Percentiles rank a stretch among this genome's conserved stretches.
phyloP scores from a whole-genome alignment of 2,329 filamentous ascomycete species.

The Hypoxylon sp. region DNA sequence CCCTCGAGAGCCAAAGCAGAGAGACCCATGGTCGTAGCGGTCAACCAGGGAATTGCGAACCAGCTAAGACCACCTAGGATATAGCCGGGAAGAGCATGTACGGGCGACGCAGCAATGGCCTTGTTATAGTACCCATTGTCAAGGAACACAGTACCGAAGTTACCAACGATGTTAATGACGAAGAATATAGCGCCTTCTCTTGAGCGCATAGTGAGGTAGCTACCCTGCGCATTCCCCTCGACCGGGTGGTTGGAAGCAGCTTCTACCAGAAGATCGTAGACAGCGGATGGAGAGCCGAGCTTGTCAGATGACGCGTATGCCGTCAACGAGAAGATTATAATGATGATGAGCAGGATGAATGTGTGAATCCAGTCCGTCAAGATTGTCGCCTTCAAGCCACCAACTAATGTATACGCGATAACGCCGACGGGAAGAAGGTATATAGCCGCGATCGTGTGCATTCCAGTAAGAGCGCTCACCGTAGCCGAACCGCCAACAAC shows the following conservation, averaged over 20 bases:
- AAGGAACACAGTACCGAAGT: slow-evolving; percentile 87
- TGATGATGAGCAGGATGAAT: slow-evolving; percentile 86
- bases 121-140: slow-evolving; percentile 96
- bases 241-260: slow-evolving; percentile 81
- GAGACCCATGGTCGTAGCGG: slow-evolving; percentile 89
- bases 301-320: slow-evolving; percentile 81
- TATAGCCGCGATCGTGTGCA: slow-evolving; percentile 84
- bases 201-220: slow-evolving; percentile 89
- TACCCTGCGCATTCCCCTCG: slow-evolving; percentile 82
- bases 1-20: slow-evolving; percentile 84
- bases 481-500: slow-evolving; percentile 88
- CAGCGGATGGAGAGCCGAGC: slow-evolving; percentile 80
- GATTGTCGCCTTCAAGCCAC: slow-evolving; percentile 79
- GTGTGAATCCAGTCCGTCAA: slow-evolving; percentile 90
- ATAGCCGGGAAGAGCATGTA: slow-evolving; percentile 89
- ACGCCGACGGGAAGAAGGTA: slow-evolving; percentile 87
- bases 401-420: slow-evolving; percentile 77
- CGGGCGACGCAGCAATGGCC: slow-evolving; percentile 88
- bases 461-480: slow-evolving; percentile 77
- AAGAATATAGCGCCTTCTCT: slow-evolving; percentile 90
- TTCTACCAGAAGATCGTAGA: slow-evolving; percentile 83
- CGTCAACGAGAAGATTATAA: slow-evolving; percentile 87
- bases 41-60: slow-evolving; percentile 95
- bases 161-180: slow-evolving; percentile 89
- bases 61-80: slow-evolving; percentile 88